Base-by-base conservation (phyloP, 176 grass and related monocot species). In the Bromus sterilis region DNA sequence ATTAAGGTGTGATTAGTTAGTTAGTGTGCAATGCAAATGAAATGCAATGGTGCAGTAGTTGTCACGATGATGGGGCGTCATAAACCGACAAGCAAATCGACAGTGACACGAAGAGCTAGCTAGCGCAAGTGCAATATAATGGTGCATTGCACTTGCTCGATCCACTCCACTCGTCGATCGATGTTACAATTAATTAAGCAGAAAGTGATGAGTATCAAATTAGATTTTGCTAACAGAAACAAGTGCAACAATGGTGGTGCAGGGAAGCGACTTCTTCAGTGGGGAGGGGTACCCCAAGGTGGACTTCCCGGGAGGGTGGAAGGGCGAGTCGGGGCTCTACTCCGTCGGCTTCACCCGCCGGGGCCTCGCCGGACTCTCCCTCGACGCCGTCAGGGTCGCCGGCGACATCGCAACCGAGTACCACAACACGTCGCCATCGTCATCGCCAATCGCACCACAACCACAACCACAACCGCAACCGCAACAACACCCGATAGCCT, bases 321-420 rank as follows among this genome's bases (percentile, higher is more conserved):
- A 93, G 14, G 80, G 61, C 60, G 43, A 73, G 57, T 74, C 64
- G 4, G 77, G 91, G 56, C 85, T 93, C 18, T 89, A 89, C 71
- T 78, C 78, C 11, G 91, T 93, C 44, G 91, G 91, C 37, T 93
- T 89, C 84, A 87, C 80, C 6, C 86, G 76, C 18, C 74, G 75
- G 71, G 91, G 91, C 43, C 87, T 93, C 28, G 49, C 84, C 14
- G 87, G 91, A 14, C 78, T 85, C 62, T 87, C 91, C 63, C 83
- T 85, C 36, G 91, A 93, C 68, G 91, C 91, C 8, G 85, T 87
- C 66, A 78, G 64, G 56, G 79, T 84, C 24, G 83, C 91, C 18
- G 25, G 70, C 5, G 81, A 93, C 76, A 90, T 93, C 69, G 79
- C 71, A 66, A 71, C 14, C 20, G 51, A 66, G 8, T 93, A 88